Conservation (phyloP, 2,329 filamentous ascomycete species). For the Phoma herbarum region DNA sequence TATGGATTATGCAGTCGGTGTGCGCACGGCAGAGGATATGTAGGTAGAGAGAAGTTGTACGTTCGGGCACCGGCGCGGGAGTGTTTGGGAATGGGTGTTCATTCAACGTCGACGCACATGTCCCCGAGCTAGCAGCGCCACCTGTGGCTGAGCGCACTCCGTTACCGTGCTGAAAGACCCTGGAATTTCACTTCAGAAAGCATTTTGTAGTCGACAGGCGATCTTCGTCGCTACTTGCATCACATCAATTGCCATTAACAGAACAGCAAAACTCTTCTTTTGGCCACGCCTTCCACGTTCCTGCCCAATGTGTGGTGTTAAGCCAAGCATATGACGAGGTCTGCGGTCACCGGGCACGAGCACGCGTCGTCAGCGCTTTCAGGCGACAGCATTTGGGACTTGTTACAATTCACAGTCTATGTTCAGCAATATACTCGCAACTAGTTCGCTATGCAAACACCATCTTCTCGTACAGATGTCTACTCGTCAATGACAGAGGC, state of each 20-base stretch:
- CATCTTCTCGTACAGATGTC: conserved; percentile 25
- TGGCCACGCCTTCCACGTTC: not conserved
- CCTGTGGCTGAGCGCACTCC: conserved; percentile 14
- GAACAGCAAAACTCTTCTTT: not conserved
- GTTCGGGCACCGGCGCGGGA: conserved; percentile 27
- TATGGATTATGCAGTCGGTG: conserved; percentile 12
- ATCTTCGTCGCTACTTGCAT: not conserved
- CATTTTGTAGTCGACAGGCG: not conserved
- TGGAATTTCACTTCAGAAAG: not conserved
- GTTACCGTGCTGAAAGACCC: conserved; percentile 10
- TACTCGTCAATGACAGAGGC: conserved; percentile 96
- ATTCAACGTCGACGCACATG: conserved; percentile 22
- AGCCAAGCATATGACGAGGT: conserved; percentile 28
- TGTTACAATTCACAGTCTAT: conserved; percentile 42
- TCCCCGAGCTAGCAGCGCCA: conserved; percentile 22
- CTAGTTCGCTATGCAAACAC: conserved; percentile 40
- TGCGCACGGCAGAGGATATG: conserved; percentile 14
- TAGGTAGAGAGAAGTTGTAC: conserved; percentile 18
- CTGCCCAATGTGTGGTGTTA: not conserved
- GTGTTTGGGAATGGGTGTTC: conserved; percentile 33
- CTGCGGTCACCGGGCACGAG: conserved; percentile 39
- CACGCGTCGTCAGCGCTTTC: conserved; percentile 46
- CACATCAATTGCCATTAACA: not conserved
- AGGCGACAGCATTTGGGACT: conserved; percentile 45
- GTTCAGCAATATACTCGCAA: conserved; percentile 33